Percentiles rank a stretch among this genome's conserved stretches.
These are phyloP conservation scores for Pneumocystis jirovecii DNA, from an alignment of 1,139 yeast genomes.

Conservation along the genomic window DNA sequence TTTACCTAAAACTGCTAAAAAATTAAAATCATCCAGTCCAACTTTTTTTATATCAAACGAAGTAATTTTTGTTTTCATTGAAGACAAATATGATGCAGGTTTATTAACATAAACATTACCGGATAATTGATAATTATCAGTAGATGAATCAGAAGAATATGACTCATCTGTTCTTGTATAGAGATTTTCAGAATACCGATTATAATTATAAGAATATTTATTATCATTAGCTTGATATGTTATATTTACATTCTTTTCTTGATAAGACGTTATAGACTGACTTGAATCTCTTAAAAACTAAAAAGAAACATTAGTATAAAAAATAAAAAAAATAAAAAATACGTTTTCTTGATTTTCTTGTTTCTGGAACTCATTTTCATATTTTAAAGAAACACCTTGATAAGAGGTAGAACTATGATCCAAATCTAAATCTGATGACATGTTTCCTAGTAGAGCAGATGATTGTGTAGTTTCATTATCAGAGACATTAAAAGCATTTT, in stretches of 20 bases:
- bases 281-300: not conserved
- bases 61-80: not conserved
- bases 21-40: conserved; percentile 48
- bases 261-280: not conserved
- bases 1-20: conserved; percentile 68
- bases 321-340: not conserved
- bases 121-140: not conserved
- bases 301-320: not conserved
- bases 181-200: not conserved
- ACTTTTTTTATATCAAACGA: conserved; percentile 18
- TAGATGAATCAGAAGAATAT: not conserved
- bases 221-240: not conserved
- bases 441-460: not conserved
- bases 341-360: not conserved
- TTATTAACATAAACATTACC: not conserved
- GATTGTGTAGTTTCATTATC: not conserved
- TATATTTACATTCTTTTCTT: not conserved
- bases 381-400: not conserved
- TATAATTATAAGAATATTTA: not conserved
- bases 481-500: not conserved
- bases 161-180: not conserved
- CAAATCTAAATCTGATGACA: not conserved
- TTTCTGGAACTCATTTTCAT: not conserved
- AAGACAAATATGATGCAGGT: not conserved
- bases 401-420: not conserved